Base-by-base conservation (phyloP, 169 alveolate genomes). In the Nephromyces sp. region DNA sequence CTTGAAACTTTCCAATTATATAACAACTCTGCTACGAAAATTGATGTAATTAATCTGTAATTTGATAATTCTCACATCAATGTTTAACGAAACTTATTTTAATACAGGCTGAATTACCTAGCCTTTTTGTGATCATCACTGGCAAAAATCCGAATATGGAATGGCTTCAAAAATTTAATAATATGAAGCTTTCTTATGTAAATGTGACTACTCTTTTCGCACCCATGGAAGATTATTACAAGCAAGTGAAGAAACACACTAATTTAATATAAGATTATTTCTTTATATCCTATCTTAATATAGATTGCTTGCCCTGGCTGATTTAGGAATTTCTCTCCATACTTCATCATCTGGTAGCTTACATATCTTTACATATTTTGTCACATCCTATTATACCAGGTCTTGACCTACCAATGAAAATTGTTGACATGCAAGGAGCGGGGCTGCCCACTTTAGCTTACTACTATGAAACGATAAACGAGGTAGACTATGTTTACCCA, bases 401-500 rank as follows among this genome's bases (percentile, higher is more conserved):
- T n/a, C 64, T 88, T 27, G 97, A 94, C 78, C 79, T 92, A 6
- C 97, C 97, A 5, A 94, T 94, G 97, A 94, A 94, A 80, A 94
- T 92, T 15, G 96, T 92, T 0, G 96, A 92, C 78, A 92, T 94
- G 96, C 86, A 86, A 61, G 92, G 93, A 51, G 92, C 93, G 33
- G 88, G 90, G 30, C 72, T 90, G 6, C 96, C 96, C 29, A 89
- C 83, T 6, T 80, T 90, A 73, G 88, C 93, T 24, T 84, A 22
- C 79, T 30, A 63, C 31, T 86, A 77, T 52, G 83, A 77, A 31
- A 68, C 87, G 5, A 61, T 84, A 21, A 57, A 43, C 15, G 91
- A 85, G 30, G 79, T 73, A 3, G n/a, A n/a, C n/a, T n/a, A n/a
- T n/a, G n/a, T n/a, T n/a, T n/a, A n/a, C n/a, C n/a, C n/a, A n/a